These are phyloP conservation scores for Simplicillium sp. DNA, from an alignment of 2,329 filamentous ascomycete genomes.

Conservation along the genomic window DNA sequence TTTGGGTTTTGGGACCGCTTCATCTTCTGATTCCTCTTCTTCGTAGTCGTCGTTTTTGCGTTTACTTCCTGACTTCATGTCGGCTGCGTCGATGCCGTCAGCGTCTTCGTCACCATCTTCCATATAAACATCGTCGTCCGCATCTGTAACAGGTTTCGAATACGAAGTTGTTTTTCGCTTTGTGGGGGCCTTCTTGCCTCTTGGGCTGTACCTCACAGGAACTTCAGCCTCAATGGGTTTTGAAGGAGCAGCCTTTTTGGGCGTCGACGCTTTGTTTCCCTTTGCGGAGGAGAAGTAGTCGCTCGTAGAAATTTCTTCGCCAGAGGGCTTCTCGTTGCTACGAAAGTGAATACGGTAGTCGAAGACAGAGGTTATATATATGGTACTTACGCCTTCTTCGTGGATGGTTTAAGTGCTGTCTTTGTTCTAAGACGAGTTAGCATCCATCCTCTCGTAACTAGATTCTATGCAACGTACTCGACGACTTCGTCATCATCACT, in stretches of 20 bases:
- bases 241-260: conserved; percentile 31
- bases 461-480: conserved; percentile 30
- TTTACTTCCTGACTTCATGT: conserved; percentile 55
- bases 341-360: neutral
- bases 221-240: conserved; percentile 27
- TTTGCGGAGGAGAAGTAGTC: conserved; percentile 47
- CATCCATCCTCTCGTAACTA: neutral
- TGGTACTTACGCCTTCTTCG: conserved; percentile 45
- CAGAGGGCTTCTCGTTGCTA: conserved; percentile 33
- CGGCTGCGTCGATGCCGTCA: conserved; percentile 76
- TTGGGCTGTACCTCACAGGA: conserved; percentile 43
- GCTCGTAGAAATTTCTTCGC: conserved; percentile 43
- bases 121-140: conserved; percentile 48
- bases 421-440: conserved; percentile 41
- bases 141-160: conserved; percentile 30
- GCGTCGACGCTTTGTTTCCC: conserved; percentile 23
- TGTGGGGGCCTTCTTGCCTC: conserved; percentile 28
- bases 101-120: conserved; percentile 62
- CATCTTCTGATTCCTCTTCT: conserved; percentile 66
- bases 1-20: conserved; percentile 52
- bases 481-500: conserved; percentile 65
- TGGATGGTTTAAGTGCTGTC: conserved; percentile 35
- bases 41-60: conserved; percentile 66
- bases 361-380: conserved; percentile 3
- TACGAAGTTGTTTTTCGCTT: conserved; percentile 31